A percentile compares a stretch with the other conserved stretches of the same genome.
phyloP scores from a whole-genome alignment of 257 asterid species.

The Nicotiana sylvestris region DNA sequence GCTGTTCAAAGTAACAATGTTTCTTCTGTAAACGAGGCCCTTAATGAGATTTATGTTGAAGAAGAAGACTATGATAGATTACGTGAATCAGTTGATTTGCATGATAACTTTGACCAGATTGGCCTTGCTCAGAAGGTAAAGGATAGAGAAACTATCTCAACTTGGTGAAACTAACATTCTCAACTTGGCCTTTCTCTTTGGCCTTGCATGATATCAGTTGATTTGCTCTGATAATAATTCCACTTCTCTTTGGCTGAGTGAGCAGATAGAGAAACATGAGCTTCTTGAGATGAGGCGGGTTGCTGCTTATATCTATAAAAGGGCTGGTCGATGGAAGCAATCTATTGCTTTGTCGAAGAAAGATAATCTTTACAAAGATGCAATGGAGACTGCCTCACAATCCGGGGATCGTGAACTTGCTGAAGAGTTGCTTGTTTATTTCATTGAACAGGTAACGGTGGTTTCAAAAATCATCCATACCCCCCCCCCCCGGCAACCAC shows the following conservation, averaged over 20 bases:
- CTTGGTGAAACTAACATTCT: no score
- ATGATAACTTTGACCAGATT: conserved; percentile 95
- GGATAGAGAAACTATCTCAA: neutral
- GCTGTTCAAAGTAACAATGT: conserved; percentile 99
- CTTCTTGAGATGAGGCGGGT: conserved; percentile 99
- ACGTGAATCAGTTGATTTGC: conserved; percentile 90
- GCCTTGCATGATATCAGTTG: no score
- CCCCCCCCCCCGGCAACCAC: neutral
- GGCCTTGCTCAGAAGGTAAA: conserved; percentile 97
- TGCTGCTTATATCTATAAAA: conserved; percentile 96
- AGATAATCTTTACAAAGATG: conserved; percentile 93
- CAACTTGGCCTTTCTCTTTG: no score
- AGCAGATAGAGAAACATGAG: conserved; percentile 96
- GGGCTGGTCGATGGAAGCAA: conserved; percentile 99
- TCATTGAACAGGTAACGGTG: conserved; percentile 75
- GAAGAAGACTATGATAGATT: conserved; percentile 97
- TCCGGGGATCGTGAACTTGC: conserved; percentile 99
- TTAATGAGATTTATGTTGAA: conserved; percentile 92
- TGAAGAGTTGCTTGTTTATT: conserved; percentile 95
- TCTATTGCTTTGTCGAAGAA: conserved; percentile 97
- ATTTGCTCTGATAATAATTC: neutral
- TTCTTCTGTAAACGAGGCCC: conserved; percentile 97
- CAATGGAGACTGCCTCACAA: conserved; percentile 99
- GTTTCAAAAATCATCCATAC: neutral
- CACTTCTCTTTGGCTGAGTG: conserved; percentile 14